Conservation (phyloP, 176 grass and related monocot species). For the Avena eriantha region DNA sequence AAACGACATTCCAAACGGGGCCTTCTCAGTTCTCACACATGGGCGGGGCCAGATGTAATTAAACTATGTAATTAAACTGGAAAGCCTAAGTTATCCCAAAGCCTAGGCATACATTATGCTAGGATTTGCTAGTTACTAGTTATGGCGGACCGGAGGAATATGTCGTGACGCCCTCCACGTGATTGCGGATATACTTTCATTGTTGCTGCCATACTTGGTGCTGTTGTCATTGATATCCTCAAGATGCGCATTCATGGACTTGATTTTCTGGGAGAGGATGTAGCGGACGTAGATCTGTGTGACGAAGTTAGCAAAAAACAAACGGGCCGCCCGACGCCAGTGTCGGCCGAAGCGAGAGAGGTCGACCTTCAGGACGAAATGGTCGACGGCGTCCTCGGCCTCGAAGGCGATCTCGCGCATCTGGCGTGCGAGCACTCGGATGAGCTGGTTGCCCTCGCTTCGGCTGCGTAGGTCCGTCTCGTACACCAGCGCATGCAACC, state of each 20-base stretch:
- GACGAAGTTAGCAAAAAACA: background rate
- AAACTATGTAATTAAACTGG: too few species aligned
- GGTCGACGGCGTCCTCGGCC: conserved; percentile 29
- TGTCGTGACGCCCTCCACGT: background rate
- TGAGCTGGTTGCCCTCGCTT: background rate
- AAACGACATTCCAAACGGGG: too few species aligned
- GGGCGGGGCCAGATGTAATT: too few species aligned
- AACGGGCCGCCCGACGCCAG: background rate
- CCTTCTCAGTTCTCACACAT: too few species aligned
- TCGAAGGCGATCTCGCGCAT: conserved; percentile 20
- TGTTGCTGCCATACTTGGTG: background rate
- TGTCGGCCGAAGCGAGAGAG: background rate
- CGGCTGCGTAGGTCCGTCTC: conserved; percentile 25
- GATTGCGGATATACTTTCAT: background rate
- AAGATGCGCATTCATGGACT: background rate
- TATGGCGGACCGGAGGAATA: background rate
- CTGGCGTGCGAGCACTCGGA: background rate
- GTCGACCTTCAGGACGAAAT: background rate
- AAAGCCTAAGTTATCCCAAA: too few species aligned
- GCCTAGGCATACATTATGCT: too few species aligned
- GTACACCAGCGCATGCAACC: conserved; percentile 12
- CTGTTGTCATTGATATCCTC: conserved; percentile 24
- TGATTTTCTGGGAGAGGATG: background rate
- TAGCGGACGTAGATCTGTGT: background rate
- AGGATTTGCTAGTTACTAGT: too few species aligned